These are phyloP conservation scores for Tuber umbilicatum DNA, from an alignment of 495 filamentous ascomycete genomes.

Conservation along the genomic window DNA sequence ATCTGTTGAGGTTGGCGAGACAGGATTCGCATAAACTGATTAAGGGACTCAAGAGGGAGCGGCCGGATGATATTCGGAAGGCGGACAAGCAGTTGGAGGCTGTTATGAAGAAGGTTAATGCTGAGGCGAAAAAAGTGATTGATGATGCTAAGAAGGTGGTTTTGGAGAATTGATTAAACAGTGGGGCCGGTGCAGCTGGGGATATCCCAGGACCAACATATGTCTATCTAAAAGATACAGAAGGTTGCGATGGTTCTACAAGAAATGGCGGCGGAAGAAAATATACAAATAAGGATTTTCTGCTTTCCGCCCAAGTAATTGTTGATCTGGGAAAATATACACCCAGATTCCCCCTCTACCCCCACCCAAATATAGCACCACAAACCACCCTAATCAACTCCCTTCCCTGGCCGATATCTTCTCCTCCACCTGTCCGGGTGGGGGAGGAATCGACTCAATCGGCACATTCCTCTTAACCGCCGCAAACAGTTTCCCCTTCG, in stretches of 20 bases:
- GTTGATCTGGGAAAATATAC: neutral
- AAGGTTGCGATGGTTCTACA: neutral
- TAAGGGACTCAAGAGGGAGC: slow-evolving; percentile 22
- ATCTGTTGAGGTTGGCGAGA: slow-evolving; percentile 34
- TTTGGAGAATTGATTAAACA: slow-evolving; percentile 12
- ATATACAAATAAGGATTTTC: neutral
- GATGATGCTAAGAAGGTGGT: slow-evolving; percentile 35
- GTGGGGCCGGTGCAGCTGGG: neutral
- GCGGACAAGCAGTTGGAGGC: slow-evolving; percentile 38
- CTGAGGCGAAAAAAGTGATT: slow-evolving; percentile 34
- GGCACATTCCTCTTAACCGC: neutral
- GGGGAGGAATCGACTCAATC: slow-evolving; percentile 1
- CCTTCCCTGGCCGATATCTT: neutral
- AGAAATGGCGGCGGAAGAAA: neutral
- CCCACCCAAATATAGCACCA: neutral
- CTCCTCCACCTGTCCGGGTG: neutral
- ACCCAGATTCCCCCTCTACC: neutral
- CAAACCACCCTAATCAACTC: neutral
- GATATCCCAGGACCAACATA: neutral
- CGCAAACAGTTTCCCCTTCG: slow-evolving; percentile 16
- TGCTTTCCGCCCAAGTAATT: neutral
- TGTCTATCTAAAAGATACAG: neutral
- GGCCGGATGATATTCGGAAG: slow-evolving; percentile 38
- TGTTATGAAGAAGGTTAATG: slow-evolving; percentile 33
- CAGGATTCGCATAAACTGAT: slow-evolving; percentile 35